Conservation (phyloP, 1,139 yeast genomes). For the Pichia inconspicua region DNA sequence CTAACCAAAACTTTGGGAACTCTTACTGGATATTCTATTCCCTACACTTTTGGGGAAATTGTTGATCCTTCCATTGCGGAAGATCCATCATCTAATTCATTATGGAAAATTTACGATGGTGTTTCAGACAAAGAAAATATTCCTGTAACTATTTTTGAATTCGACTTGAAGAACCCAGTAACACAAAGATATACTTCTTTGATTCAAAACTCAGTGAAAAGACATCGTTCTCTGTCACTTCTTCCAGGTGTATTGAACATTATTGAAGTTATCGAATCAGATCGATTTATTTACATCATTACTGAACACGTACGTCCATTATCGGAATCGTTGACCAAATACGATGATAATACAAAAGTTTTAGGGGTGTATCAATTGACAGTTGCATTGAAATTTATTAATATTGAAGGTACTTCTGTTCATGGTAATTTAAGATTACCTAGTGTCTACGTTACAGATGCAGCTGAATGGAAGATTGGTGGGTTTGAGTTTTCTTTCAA, state of each 20-base stretch:
- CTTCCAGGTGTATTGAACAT: constrained; percentile 72
- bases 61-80: constrained; percentile 18
- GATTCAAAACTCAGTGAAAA: constrained; percentile 59
- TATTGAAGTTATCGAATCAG: constrained; percentile 64
- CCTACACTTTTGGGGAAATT: constrained; percentile 47
- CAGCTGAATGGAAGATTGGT: constrained; percentile 80
- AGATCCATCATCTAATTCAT: constrained; percentile 2
- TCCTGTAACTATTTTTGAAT: constrained; percentile 54
- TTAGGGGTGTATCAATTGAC: constrained; percentile 53
- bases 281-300: constrained; percentile 53
- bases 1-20: constrained; percentile 49
- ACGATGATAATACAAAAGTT: background rate
- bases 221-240: constrained; percentile 53
- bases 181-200: constrained; percentile 34
- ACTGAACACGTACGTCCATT: constrained; percentile 75
- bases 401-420: constrained; percentile 53
- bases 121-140: constrained; percentile 35
- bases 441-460: constrained; percentile 54
- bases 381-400: constrained; percentile 52
- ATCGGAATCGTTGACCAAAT: constrained; percentile 11
- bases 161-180: constrained; percentile 40
- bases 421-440: constrained; percentile 57
- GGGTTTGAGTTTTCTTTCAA: constrained; percentile 72
- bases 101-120: constrained; percentile 37
- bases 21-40: constrained; percentile 47